A percentile compares a stretch with the other conserved stretches of the same genome.
phyloP scores from a whole-genome alignment of 1,284 basidiomycete genomes.

The Lignosus rhinocerotis region DNA sequence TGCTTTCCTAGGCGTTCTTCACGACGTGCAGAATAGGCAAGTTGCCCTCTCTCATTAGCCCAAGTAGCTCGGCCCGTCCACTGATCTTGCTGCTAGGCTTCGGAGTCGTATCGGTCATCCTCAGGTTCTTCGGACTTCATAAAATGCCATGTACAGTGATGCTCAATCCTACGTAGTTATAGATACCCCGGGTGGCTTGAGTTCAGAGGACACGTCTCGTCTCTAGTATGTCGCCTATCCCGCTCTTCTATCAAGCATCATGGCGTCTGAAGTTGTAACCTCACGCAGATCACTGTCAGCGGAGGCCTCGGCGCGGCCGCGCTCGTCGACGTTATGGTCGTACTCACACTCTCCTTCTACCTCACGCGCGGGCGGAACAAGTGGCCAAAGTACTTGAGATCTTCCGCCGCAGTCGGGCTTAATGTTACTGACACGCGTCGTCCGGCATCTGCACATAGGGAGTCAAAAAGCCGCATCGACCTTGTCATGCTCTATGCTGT shows the following conservation, averaged over 20 bases:
- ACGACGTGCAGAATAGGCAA: conserved; percentile 1
- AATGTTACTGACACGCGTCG: background rate
- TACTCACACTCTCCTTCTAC: conserved; percentile 17
- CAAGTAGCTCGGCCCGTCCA: background rate
- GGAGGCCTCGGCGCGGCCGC: conserved; percentile 15
- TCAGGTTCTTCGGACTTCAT: conserved; percentile 2
- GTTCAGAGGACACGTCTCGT: background rate
- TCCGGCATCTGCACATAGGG: background rate
- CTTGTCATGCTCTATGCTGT: conserved; percentile 19
- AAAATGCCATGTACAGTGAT: too few species aligned
- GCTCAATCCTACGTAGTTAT: background rate
- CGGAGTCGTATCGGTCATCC: conserved; percentile 15
- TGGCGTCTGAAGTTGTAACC: background rate
- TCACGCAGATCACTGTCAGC: conserved; percentile 13
- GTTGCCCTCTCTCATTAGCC: too few species aligned
- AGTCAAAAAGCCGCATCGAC: conserved; percentile 12
- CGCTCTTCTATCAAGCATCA: too few species aligned
- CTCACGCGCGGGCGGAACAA: conserved; percentile 10
- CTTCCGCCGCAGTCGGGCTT: too few species aligned
- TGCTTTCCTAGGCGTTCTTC: background rate
- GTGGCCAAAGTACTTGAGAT: conserved; percentile 4
- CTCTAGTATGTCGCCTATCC: background rate
- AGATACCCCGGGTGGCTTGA: conserved; percentile 5
- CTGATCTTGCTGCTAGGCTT: conserved; percentile 8
- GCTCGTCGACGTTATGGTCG: conserved; percentile 18